These are phyloP conservation scores for Aspergillus homomorphus DNA, from an alignment of 495 filamentous ascomycete genomes.

Conservation along the genomic window DNA sequence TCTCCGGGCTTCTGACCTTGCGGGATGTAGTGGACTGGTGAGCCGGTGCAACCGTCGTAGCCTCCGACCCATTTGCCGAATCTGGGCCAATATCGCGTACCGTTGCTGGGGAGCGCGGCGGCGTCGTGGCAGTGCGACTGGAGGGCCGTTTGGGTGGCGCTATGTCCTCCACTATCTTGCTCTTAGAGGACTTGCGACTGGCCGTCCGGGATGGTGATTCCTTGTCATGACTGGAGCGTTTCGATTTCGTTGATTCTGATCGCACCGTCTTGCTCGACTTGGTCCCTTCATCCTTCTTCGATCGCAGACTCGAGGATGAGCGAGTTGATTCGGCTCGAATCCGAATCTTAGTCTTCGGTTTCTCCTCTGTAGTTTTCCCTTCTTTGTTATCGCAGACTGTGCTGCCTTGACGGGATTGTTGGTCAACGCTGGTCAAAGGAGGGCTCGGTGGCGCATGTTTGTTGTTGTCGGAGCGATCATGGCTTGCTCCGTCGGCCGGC, in stretches of 20 bases:
- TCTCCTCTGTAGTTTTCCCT: slow-evolving; percentile 38
- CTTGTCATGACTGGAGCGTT: slow-evolving; percentile 29
- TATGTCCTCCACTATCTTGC: slow-evolving; percentile 32
- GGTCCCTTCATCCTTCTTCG: slow-evolving; percentile 36
- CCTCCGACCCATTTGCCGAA: slow-evolving; percentile 57
- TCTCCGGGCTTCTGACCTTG: slow-evolving; percentile 38
- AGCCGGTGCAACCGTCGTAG: slow-evolving; percentile 61
- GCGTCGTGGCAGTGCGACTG: slow-evolving; percentile 34
- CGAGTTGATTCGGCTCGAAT: slow-evolving; percentile 41
- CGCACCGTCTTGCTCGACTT: slow-evolving; percentile 41
- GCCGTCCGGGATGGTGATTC: slow-evolving; percentile 33
- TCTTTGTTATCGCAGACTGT: slow-evolving; percentile 33
- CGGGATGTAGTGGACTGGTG: slow-evolving; percentile 46
- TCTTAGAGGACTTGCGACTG: slow-evolving; percentile 35
- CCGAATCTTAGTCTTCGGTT: slow-evolving; percentile 38
- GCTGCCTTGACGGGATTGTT: slow-evolving; percentile 48
- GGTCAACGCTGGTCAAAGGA: slow-evolving; percentile 55
- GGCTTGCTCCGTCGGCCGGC: slow-evolving; percentile 26
- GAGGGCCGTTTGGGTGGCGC: slow-evolving; percentile 33
- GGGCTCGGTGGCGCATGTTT: slow-evolving; percentile 57
- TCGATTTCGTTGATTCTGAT: slow-evolving; percentile 43
- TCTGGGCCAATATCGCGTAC: slow-evolving; percentile 38
- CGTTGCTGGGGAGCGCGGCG: slow-evolving; percentile 35
- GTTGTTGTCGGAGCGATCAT: slow-evolving; percentile 29
- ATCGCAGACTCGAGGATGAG: slow-evolving; percentile 42